Conservation (phyloP, 2,329 filamentous ascomycete genomes). For the Claviceps quebecensis region DNA sequence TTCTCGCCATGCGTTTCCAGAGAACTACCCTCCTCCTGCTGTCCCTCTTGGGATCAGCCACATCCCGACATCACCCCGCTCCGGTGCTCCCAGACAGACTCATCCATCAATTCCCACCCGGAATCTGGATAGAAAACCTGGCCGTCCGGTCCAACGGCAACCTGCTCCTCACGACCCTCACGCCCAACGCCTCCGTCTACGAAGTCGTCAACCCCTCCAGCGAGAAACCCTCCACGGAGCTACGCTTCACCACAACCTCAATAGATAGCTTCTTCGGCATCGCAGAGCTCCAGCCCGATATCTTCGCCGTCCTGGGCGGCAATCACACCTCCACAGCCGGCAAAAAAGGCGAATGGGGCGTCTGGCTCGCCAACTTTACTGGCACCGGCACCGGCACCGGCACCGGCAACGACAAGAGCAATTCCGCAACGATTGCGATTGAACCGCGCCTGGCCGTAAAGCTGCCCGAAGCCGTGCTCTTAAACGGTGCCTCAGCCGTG, state of each 20-base stretch:
- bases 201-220: background rate
- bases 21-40: background rate
- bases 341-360: background rate
- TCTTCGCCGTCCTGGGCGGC: constrained; percentile 3
- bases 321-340: constrained; percentile 1
- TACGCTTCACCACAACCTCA: background rate
- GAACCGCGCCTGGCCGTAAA: background rate
- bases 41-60: background rate
- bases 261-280: constrained; percentile 4
- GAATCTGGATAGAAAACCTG: constrained; percentile 5
- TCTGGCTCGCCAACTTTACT: background rate
- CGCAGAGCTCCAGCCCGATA: background rate
- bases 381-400: no score
- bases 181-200: constrained; percentile 1
- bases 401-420: no score
- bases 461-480: background rate
- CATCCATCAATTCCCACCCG: constrained; percentile 1
- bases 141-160: constrained; percentile 5
- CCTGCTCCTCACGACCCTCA: constrained; percentile 2
- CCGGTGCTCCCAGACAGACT: background rate
- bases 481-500: background rate
- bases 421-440: no score
- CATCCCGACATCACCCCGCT: background rate
- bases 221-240: background rate
- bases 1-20: background rate